phyloP scores from a whole-genome alignment of 192 early-diverging fungal species.

The Backusella sp. region DNA sequence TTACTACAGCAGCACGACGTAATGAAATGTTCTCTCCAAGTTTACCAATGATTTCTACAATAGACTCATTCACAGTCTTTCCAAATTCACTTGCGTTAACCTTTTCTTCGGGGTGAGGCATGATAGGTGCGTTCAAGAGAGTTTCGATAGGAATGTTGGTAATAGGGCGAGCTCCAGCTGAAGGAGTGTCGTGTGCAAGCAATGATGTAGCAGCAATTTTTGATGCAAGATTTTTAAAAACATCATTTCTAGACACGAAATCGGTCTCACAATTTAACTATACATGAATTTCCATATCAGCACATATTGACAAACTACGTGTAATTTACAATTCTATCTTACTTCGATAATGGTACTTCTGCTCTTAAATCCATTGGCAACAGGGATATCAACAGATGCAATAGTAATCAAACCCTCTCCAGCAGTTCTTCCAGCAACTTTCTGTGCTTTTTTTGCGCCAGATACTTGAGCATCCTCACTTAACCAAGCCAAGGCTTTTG shows the following conservation, averaged over 20 bases:
- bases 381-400: constrained; percentile 48
- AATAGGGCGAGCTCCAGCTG: constrained; percentile 24
- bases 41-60: constrained; percentile 79
- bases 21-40: constrained; percentile 89
- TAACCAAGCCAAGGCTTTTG: constrained; percentile 80
- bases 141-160: constrained; percentile 37
- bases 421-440: constrained; percentile 76
- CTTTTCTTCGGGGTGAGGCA: constrained; percentile 43
- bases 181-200: constrained; percentile 35
- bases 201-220: constrained; percentile 58
- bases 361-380: constrained; percentile 34
- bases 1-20: constrained; percentile 60
- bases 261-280: constrained; percentile 94
- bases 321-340: constrained; percentile 1
- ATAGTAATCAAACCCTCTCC: constrained; percentile 78
- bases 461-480: constrained; percentile 65
- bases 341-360: constrained; percentile 71
- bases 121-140: constrained; percentile 47
- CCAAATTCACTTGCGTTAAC: constrained; percentile 13
- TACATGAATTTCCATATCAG: background rate
- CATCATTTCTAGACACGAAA: constrained; percentile 85
- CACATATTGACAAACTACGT: background rate
- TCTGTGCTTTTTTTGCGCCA: constrained; percentile 78
- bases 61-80: constrained; percentile 57
- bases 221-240: constrained; percentile 74